Evolutionary conservation across 2,329 filamentous ascomycete genomes (phyloP), one percentile per base, ranked within the genome.

Genomic region (Fusarium nygamai): DNA sequence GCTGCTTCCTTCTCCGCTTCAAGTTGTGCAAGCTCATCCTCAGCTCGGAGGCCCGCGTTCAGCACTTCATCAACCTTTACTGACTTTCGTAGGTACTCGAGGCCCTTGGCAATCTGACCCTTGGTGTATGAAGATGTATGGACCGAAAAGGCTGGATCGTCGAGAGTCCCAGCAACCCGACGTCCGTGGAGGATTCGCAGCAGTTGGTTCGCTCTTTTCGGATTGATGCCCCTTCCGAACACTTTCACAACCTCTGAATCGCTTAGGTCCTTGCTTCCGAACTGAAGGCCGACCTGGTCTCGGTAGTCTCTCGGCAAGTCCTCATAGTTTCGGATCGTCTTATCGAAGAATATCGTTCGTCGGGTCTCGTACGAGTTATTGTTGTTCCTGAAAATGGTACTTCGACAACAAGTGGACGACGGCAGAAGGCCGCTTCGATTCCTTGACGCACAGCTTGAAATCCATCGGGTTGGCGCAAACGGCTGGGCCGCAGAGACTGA

Each of bases 101-200:
- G 81, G 2, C 86, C 90, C 47, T 77, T 83, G 22, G 81, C 78
- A 22, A 86, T 82, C 67, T 89, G 84, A 3, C 80, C 69, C 6
- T 80, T 61, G 14, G 82, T 81, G 72, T 83, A 91, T 16, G 80
- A 76, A 5, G 81, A 81, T 34, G 88, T 90, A 72, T 89, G 86
- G 33, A 81, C 72, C 41, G 82, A 81, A 54, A 88, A 84, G 9
- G 82, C 83, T 6, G 90, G 90, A 76, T 92, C 90, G 17, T 90
- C 86, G 47, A 92, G 83, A 7, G 90, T 91, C 39, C 91, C 91
- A 13, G 90, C 89, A 29, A 92, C 89, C 46, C 91, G 85, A 41
- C 90, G 86, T 14, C 90, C 91, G 78, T 92, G 91, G 19, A 92
- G 81, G 57, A 92, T 88, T 60, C 84, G 84, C 57, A 92, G 81